Percentiles rank a stretch among this genome's conserved stretches.
Evolutionary conservation across 345 rosid genomes (phyloP).

Genomic region (Linum tenue): DNA sequence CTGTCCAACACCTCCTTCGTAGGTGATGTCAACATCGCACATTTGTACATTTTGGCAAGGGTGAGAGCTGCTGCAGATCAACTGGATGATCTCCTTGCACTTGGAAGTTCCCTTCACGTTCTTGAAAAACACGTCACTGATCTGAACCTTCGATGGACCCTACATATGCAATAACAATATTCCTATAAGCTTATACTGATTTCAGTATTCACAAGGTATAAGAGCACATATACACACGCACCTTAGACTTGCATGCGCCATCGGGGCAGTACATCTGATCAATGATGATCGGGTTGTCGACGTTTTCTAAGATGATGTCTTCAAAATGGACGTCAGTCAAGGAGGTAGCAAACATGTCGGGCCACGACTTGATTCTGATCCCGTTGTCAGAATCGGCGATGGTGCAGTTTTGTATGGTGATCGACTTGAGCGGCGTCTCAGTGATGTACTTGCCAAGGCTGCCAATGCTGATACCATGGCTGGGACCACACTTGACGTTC

Average conservation of each 20-base stretch:
- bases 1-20: background rate
- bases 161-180: background rate
- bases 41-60: background rate
- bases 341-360: background rate
- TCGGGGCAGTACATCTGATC: conserved; percentile 8
- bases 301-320: conserved; percentile 4
- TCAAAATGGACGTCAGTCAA: conserved; percentile 1
- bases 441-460: background rate
- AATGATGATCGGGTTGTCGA: conserved; percentile 4
- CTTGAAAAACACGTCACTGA: background rate
- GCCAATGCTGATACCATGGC: conserved; percentile 8
- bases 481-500: conserved; percentile 8
- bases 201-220: background rate
- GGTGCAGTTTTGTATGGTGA: background rate
- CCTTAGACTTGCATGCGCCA: conserved; percentile 6
- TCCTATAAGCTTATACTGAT: too few species aligned
- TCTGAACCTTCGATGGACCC: background rate
- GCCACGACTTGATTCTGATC: conserved; percentile 10
- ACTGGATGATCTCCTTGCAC: background rate
- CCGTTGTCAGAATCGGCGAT: conserved; percentile 1
- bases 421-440: background rate
- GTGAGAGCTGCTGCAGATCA: background rate
- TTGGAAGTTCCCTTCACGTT: background rate
- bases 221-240: background rate
- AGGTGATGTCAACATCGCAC: background rate